Evolutionary conservation across 2,329 filamentous ascomycete genomes (phyloP).

Genomic region (Aspergillus chevalieri): DNA sequence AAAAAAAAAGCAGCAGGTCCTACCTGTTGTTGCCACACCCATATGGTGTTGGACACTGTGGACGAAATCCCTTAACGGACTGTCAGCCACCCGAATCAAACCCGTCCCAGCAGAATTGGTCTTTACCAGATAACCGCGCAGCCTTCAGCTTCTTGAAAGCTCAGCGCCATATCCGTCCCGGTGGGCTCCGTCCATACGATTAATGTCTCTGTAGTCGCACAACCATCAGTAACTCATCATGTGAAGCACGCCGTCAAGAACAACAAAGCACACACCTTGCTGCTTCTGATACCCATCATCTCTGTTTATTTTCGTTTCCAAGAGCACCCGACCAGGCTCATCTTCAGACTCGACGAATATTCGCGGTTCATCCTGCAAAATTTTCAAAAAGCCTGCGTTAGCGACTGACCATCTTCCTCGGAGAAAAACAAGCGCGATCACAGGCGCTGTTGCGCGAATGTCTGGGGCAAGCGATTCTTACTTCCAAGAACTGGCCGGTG

Average conservation of each 20-base stretch:
- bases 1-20: constrained; percentile 17
- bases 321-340: constrained; percentile 70
- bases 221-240: constrained; percentile 16
- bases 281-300: constrained; percentile 98
- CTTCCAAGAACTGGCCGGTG: constrained; percentile 66
- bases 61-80: constrained; percentile 71
- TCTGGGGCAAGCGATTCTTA: constrained; percentile 42
- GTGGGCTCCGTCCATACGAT: constrained; percentile 96
- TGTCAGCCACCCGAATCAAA: constrained; percentile 15
- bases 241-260: neutral
- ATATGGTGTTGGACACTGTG: constrained; percentile 73
- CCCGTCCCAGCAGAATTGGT: constrained; percentile 2
- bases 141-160: constrained; percentile 94
- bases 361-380: constrained; percentile 66
- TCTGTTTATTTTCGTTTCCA: constrained; percentile 85
- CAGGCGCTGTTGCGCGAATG: constrained; percentile 11
- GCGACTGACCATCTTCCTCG: neutral
- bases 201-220: constrained; percentile 65
- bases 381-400: neutral
- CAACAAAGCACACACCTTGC: constrained; percentile 60
- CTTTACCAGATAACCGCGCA: constrained; percentile 82
- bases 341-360: constrained; percentile 94
- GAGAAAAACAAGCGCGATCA: constrained; percentile 9
- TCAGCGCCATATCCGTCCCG: constrained; percentile 92
- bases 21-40: constrained; percentile 57